Evolutionary conservation across 495 filamentous ascomycete species (phyloP).

Genomic region (Usnea hakonensis): DNA sequence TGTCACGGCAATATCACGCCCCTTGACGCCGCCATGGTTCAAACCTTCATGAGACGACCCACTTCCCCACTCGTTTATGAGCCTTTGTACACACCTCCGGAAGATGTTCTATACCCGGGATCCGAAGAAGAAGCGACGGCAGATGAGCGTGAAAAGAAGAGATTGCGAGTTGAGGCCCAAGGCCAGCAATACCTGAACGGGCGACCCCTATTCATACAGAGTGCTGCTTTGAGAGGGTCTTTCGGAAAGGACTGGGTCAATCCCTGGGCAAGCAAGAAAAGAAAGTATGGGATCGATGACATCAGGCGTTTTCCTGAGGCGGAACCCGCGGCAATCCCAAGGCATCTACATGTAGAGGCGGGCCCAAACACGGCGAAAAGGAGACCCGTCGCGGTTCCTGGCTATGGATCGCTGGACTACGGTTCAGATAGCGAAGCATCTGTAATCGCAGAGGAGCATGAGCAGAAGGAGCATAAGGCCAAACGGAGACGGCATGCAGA

Average conservation of each 20-base stretch:
- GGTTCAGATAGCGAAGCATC: not conserved
- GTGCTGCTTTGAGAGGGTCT: conserved; percentile 55
- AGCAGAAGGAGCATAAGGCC: not conserved
- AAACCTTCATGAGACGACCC: conserved; percentile 9
- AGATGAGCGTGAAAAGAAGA: conserved; percentile 41
- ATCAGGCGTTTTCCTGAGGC: not conserved
- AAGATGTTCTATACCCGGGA: conserved; percentile 28
- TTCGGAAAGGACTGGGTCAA: conserved; percentile 58
- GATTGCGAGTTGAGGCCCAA: conserved; percentile 48
- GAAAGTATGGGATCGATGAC: not conserved
- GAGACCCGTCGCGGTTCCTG: not conserved
- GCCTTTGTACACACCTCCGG: conserved; percentile 8
- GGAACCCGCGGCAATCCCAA: not conserved
- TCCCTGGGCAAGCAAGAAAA: conserved; percentile 44
- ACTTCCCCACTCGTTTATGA: conserved; percentile 18
- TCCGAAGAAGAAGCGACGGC: conserved; percentile 55
- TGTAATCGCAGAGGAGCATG: not conserved
- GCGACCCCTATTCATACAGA: conserved; percentile 49
- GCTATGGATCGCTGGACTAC: not conserved
- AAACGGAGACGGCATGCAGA: conserved; percentile 4
- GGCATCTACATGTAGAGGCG: not conserved
- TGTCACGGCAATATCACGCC: not conserved
- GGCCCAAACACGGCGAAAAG: conserved; percentile 1
- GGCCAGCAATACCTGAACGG: conserved; percentile 54
- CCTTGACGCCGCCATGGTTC: conserved; percentile 1